These are phyloP conservation scores for Marchantia paleacea DNA, from an alignment of 225 moss, liverwort and hornwort genomes.

Conservation along the genomic window DNA sequence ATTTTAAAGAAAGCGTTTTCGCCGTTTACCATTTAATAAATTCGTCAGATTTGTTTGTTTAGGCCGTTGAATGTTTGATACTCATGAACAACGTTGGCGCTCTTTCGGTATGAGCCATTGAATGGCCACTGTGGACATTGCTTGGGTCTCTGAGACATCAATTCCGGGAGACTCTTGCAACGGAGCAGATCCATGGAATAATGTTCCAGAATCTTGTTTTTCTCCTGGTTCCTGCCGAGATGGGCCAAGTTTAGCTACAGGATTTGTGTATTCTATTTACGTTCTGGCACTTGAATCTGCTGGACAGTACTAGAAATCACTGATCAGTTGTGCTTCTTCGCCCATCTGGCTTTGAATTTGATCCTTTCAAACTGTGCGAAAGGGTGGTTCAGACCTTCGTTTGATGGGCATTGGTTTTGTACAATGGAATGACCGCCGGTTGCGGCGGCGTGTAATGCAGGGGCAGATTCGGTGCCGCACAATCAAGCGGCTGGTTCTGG, in stretches of 20 bases:
- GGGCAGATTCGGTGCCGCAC: neutral
- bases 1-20: neutral
- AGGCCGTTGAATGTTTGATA: neutral
- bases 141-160: neutral
- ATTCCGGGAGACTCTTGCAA: neutral
- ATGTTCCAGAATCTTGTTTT: neutral
- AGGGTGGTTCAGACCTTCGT: neutral
- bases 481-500: neutral
- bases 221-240: neutral
- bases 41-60: slow-evolving; percentile 6
- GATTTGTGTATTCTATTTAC: neutral
- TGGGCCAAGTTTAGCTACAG: neutral
- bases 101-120: neutral
- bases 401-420: slow-evolving; percentile 1
- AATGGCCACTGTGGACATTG: neutral
- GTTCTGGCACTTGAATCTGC: neutral
- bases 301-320: too few species aligned
- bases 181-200: neutral
- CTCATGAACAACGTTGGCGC: neutral
- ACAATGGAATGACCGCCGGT: neutral
- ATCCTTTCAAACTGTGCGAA: too few species aligned
- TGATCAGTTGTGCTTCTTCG: neutral
- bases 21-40: too few species aligned
- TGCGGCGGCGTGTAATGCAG: neutral
- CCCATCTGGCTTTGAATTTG: neutral